phyloP scores from a whole-genome alignment of 805 yeast genomes.

The Teunomyces barrocoloradensis region DNA sequence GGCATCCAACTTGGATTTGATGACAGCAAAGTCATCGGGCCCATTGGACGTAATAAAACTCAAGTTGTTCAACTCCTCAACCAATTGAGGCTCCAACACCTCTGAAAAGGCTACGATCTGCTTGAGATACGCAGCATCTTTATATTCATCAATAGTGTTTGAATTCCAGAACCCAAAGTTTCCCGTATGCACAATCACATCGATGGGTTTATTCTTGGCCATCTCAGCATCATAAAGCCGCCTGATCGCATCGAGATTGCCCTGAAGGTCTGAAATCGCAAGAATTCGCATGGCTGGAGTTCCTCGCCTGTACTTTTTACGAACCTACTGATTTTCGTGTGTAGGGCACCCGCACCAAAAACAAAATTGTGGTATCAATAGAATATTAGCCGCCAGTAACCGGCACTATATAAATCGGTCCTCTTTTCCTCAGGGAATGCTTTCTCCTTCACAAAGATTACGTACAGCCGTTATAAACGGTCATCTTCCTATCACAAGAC shows the following conservation, averaged over 20 bases:
- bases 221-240: conserved; percentile 12
- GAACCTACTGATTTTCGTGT: background rate
- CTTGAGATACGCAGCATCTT: conserved; percentile 54
- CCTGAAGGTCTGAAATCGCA: conserved; percentile 29
- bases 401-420: background rate
- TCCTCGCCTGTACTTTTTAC: background rate
- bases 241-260: conserved; percentile 19
- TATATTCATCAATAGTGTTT: conserved; percentile 49
- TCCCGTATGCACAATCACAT: conserved; percentile 21
- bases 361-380: background rate
- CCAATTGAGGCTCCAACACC: conserved; percentile 46
- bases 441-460: conserved; percentile 63
- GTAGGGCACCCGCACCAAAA: background rate
- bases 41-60: conserved; percentile 7
- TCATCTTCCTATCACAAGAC: conserved; percentile 57
- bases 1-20: conserved; percentile 8
- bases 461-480: conserved; percentile 66
- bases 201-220: conserved; percentile 12
- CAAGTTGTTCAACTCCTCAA: conserved; percentile 50
- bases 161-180: conserved; percentile 61
- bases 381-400: background rate
- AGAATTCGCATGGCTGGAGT: conserved; percentile 11
- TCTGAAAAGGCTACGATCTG: conserved; percentile 69
- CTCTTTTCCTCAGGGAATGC: conserved; percentile 31
- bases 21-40: conserved; percentile 2